Base-by-base conservation (phyloP, 140 eudicot species). In the Flaveria floridana region DNA sequence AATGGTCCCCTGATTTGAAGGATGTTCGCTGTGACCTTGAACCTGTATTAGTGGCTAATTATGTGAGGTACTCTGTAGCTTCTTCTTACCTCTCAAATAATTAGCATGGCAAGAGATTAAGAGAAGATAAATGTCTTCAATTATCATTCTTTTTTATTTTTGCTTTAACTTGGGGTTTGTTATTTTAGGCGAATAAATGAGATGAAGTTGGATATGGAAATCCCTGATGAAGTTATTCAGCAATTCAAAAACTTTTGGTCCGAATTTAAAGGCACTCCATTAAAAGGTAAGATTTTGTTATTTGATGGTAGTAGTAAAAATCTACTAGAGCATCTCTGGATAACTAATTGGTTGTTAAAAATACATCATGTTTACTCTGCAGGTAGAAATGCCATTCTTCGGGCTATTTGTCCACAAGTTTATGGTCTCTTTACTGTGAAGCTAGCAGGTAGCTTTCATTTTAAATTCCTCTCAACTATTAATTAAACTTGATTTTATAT, bases 1-100 rank as follows among this genome's bases (percentile, higher is more conserved):
- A 86, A 86, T 94, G 99, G 99, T 90, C 99, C 64, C 71, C 97
- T 16, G 97, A 85, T 74, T 28, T 85, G 81, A 94, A 83, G 81
- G 99, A 85, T 76, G 99, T 94, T 65, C 97, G 97, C 7, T 94
- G 95, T 87, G 96, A 94, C 80, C 96, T 94, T 79, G 99, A 94
- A 46, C 99, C 99, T 77, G 89, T 94, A 77, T 72, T 94, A 72
- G 89, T 94, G 66, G 99, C 99, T 55, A 94, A 91, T 77, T 67
- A 84, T 37, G 86, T 90, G 74, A 91, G 96, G 97, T 91, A 81
- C 65, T 34, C 6, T 9, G 44, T 65, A 12, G 42, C 12, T 25
- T 61, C 65, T 64, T 18, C 2, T 71, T 80, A 6, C 72, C 61
- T 42, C 26, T 39, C 50, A 28, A 50, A 46, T 70, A 47, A 41